Percentiles rank a stretch among this genome's conserved stretches.
Conservation (phyloP, 2,329 filamentous ascomycete genomes). For the Fusarium subglutinans region DNA sequence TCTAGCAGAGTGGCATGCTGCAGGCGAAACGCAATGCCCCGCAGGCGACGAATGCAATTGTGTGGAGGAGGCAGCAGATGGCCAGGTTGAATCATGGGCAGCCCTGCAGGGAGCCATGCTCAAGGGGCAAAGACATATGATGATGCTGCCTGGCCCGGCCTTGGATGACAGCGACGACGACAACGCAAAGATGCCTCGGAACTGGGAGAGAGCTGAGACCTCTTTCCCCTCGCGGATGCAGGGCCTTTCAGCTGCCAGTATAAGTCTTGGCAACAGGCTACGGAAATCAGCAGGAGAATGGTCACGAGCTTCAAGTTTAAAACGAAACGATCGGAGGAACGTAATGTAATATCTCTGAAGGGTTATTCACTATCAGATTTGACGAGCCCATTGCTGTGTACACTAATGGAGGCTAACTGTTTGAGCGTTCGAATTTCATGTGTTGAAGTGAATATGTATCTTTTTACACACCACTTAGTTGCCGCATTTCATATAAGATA, state of each 20-base stretch:
- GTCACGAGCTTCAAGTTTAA: constrained; percentile 56
- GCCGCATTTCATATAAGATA: not conserved
- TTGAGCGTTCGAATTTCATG: not conserved
- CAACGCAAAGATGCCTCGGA: constrained; percentile 37
- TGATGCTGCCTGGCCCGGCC: constrained; percentile 44
- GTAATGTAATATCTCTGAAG: constrained; percentile 8
- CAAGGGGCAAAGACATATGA: constrained; percentile 42
- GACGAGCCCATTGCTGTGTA: constrained; percentile 2
- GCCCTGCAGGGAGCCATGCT: constrained; percentile 54
- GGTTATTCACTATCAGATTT: not conserved
- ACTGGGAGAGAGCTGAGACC: constrained; percentile 44
- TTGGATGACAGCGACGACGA: constrained; percentile 45
- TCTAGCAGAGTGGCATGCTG: constrained; percentile 66
- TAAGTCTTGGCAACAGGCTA: constrained; percentile 60
- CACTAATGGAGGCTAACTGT: not conserved
- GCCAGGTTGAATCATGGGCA: constrained; percentile 69
- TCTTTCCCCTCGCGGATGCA: constrained; percentile 37
- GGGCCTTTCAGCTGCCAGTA: constrained; percentile 49
- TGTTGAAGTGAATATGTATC: not conserved
- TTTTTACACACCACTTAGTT: not conserved
- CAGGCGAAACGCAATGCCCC: constrained; percentile 66
- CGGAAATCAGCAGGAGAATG: constrained; percentile 59
- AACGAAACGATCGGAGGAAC: constrained; percentile 44
- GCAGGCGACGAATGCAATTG: constrained; percentile 74
- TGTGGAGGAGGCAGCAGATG: constrained; percentile 63